Base-by-base conservation (phyloP, 108 stramenopile genomes). In the Stephanodiscus minutulus region DNA sequence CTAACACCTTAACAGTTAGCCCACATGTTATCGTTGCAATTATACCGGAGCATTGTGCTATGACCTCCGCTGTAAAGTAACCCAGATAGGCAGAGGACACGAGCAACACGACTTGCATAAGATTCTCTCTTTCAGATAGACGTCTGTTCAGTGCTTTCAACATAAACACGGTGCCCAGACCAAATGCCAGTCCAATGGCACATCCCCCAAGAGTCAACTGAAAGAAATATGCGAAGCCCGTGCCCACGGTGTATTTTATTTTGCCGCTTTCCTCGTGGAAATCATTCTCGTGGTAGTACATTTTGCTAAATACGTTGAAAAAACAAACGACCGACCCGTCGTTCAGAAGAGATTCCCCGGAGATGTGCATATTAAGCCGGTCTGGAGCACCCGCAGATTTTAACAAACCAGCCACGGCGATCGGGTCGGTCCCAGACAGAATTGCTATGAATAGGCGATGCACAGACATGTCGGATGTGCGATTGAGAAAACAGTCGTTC, bases 311-410 rank as follows among this genome's bases (percentile, higher is more conserved):
- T 33, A 97, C 85, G 29, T 71, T 78, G 76, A 91, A 98, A 44
- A 97, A 83, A 18, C 97, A 96, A 56, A 98, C 90, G 12, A 96
- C 96, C 1, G 87, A 72, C 43, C 95, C 97, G 61, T 98, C 97
- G 62, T 98, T 97, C 20, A 94, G 74, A n/a, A 94, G 46, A 48
- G 72, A 66, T 71, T 95, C 93, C 25, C 91, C 93, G 1, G 84
- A 76, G 50, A 96, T 88, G 66, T 90, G 90, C 53, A 91, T 80
- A 24, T 87, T 88, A 8, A 96, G 67, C 4, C 91, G 76, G 36
- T 91, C 84, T 12, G 91, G 89, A 5, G 92, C 90, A 18, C 95
- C 74, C 13, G 87, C 73, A 52, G 77, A 74, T 33, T 90, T 84
- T 37, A 92, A 72, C 9, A 94, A 68, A 1, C 91, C 91, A 18